Conservation (phyloP, 495 filamentous ascomycete species). For the Glonium stellatum region DNA sequence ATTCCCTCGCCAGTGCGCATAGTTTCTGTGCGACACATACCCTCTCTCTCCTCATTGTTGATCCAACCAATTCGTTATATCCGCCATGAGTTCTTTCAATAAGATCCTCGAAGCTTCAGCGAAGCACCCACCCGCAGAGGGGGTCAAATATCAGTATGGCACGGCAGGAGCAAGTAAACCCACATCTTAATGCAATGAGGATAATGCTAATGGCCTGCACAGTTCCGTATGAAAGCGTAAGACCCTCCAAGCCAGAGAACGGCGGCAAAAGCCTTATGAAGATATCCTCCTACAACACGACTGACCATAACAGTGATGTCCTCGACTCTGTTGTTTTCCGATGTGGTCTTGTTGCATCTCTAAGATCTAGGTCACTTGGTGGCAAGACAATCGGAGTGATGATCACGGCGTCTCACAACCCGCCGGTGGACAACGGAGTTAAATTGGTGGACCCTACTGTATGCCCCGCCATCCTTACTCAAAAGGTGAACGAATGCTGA, state of each 20-base stretch:
- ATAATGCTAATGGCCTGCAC: slow-evolving; percentile 17
- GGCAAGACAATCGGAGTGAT: slow-evolving; percentile 93
- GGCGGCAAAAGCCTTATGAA: background rate
- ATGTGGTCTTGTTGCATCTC: slow-evolving; percentile 77
- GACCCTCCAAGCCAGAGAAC: slow-evolving; percentile 28
- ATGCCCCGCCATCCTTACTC: slow-evolving; percentile 17
- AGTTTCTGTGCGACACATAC: background rate
- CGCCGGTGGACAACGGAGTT: slow-evolving; percentile 92
- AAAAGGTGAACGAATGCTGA: slow-evolving; percentile 9
- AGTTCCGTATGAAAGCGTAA: slow-evolving; percentile 80
- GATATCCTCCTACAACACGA: background rate
- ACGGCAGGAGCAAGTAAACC: slow-evolving; percentile 70
- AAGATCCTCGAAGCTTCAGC: slow-evolving; percentile 47
- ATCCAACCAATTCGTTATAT: background rate
- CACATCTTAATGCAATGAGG: slow-evolving; percentile 5
- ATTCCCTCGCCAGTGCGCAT: background rate
- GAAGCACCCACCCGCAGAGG: slow-evolving; percentile 64
- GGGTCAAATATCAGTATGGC: slow-evolving; percentile 77
- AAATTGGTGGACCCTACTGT: slow-evolving; percentile 96
- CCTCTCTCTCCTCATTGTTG: background rate
- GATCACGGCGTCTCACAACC: slow-evolving; percentile 98
- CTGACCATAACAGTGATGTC: slow-evolving; percentile 34
- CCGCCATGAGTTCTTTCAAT: slow-evolving; percentile 2
- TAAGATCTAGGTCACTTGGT: slow-evolving; percentile 83
- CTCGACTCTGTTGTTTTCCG: slow-evolving; percentile 89